Conservation (phyloP, 2,329 filamentous ascomycete genomes). For the Teratosphaeriaceae sp. region DNA sequence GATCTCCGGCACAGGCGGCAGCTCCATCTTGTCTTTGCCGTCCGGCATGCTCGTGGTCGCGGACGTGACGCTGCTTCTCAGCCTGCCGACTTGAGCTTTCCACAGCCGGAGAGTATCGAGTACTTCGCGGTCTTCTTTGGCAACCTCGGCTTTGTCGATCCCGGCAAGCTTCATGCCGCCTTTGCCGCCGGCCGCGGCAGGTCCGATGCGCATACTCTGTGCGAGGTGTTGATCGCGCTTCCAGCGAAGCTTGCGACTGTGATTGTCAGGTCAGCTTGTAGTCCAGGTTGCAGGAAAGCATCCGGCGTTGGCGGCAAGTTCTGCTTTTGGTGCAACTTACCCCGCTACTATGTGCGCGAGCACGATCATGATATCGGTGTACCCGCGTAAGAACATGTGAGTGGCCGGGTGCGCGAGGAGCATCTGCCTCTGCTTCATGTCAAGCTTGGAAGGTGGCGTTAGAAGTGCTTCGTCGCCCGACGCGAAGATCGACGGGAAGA, state of each 20-base stretch:
- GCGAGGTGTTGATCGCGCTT: constrained; percentile 79
- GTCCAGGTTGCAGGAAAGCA: too few relatives aligned
- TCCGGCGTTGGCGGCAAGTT: too few relatives aligned
- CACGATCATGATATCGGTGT: constrained; percentile 57
- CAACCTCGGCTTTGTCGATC: constrained; percentile 74
- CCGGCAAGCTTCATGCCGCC: constrained; percentile 89
- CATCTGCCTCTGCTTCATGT: constrained; percentile 51
- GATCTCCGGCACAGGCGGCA: constrained; percentile 58
- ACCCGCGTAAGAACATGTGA: constrained; percentile 56
- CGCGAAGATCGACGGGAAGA: constrained; percentile 66
- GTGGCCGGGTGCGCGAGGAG: constrained; percentile 56
- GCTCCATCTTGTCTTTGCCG: constrained; percentile 12
- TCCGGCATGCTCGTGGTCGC: constrained; percentile 39
- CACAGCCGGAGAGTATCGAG: constrained; percentile 69
- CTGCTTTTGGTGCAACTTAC: too few relatives aligned
- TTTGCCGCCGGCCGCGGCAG: constrained; percentile 59
- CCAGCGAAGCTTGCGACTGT: constrained; percentile 69
- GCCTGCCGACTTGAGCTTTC: constrained; percentile 66
- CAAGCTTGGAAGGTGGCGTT: constrained; percentile 49
- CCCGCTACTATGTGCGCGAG: constrained; percentile 78
- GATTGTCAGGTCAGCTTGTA: background rate
- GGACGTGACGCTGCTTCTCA: constrained; percentile 66
- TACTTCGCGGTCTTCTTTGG: constrained; percentile 77
- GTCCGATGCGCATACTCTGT: constrained; percentile 80
- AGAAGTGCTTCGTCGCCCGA: constrained; percentile 60